Conservation (phyloP, 208 protist genomes). For the Leptomonas seymouri region DNA sequence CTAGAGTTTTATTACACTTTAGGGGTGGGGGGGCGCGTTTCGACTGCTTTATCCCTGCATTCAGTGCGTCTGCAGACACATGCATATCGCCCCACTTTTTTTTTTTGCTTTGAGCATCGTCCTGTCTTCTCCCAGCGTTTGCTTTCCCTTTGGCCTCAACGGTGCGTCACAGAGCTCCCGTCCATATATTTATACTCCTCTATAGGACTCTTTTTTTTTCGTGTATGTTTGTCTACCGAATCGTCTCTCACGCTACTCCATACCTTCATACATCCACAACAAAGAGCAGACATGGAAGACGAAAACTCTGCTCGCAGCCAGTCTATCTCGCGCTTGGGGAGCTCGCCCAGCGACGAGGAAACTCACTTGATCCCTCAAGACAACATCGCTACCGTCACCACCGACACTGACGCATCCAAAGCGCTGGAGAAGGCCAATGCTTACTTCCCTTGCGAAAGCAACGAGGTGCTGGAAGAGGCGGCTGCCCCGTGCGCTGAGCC, state of each 20-base stretch:
- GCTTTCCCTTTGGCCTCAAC: not conserved
- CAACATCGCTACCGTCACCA: not conserved
- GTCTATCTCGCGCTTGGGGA: conserved; percentile 6
- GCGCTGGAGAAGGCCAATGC: not conserved
- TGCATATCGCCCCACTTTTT: not conserved
- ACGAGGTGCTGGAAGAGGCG: conserved; percentile 1
- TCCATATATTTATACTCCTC: too few relatives aligned
- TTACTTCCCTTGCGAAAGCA: conserved; percentile 3
- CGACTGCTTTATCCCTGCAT: too few relatives aligned
- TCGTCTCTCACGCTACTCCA: too few relatives aligned
- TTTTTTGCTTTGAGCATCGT: not conserved
- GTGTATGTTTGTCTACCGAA: too few relatives aligned
- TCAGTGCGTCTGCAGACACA: not conserved
- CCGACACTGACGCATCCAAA: not conserved
- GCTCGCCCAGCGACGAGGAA: conserved; percentile 1
- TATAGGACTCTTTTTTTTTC: too few relatives aligned
- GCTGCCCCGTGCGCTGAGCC: not conserved
- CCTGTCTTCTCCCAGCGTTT: not conserved
- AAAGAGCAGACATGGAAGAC: not conserved
- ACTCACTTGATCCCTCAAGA: not conserved
- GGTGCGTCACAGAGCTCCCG: too few relatives aligned
- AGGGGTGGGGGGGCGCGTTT: too few relatives aligned
- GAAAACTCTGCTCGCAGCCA: not conserved
- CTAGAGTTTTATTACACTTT: not conserved
- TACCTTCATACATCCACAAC: too few relatives aligned